Base-by-base conservation (phyloP, 805 yeast species). In the Metschnikowia kunwiensis region DNA sequence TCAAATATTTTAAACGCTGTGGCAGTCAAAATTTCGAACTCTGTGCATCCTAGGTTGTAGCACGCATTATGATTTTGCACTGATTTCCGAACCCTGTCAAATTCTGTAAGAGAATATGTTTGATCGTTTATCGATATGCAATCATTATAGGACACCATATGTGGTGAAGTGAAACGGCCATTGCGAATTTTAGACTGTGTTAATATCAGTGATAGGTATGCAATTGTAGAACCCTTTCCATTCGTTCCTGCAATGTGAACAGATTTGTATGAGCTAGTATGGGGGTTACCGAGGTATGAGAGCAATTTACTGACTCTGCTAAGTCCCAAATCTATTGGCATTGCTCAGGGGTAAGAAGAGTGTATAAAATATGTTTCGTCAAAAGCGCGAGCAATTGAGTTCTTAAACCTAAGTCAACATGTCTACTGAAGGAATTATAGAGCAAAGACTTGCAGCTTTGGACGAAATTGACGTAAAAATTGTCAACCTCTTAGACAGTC, bases 231-330 rank as follows among this genome's bases (percentile, higher is more conserved):
- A 0, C 98, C 98, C 54, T 91, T 91, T 0, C 98, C 98, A 55
- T 91, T 91, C 7, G 98, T 91, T 0, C 98, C 98, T 0, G 96
- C 96, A 4, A 93, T 74, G 54, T 93, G 98, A n/a, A 93, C 65
- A 0, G 87, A 79, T 43, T 76, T 75, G 52, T 78, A 77, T 4
- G 63, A 49, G 11, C 55, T 43, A 8, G 57, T 49, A 25, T 86
- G 93, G 0, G 96, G 97, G 49, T 78, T 75, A 0, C 86, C 87
- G 14, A 88, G 62, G 24, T 53, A 52, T 17, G 46, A 45, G 7
- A 68, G 57, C 16, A 68, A 56, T 29, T 47, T 52, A 4, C 51
- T 34, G 7, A 68, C 55, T 32, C 74, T 49, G 3, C 60, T 41
- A 13, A 68, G 53, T 7, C 69, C 70, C 27, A 68, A 48, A 38